Base-by-base conservation (phyloP, 768 basidiomycete genomes). In the Tephrocybe sp. region DNA sequence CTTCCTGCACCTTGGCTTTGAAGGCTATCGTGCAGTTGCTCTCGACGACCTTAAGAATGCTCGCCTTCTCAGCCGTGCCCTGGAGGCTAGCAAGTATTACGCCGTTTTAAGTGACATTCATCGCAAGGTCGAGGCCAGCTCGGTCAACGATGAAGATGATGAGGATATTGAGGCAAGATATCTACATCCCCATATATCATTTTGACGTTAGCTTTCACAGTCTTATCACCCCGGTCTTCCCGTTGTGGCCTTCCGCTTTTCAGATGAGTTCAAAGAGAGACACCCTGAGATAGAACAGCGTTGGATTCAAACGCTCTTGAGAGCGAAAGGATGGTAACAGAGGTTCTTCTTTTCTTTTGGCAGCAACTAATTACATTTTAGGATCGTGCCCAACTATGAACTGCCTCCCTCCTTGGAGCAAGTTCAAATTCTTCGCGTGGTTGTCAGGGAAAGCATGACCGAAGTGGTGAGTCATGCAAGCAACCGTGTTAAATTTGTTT, bases 161-260 rank as follows among this genome's bases (percentile, higher is more conserved):
- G 68, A 75, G 22, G 74, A 82, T 56, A 52, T 83, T 34, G 84
- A 86, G 69, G 88, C 86, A 34, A 19, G 65, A 17, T 19, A 2
- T n/a, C 17, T 9, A 2, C 16, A 1, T 47, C 19, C 39, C 34
- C 6, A 31, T 40, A 7, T 32, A 48, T 39, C n/a, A 57, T 54
- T 33, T 49, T 36, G 8, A 33, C 1, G 45, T 33, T 49, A 51
- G 56, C 39, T 5, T 51, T 35, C 17, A 0, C 48, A 77, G 76
- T 69, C 58, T 12, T 88, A 85, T 60, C 65, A 72, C 11, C 74
- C 80, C 1, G 82, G 82, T 0, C 67, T 88, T 8, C 86, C 85
- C 7, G 84, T 87, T 3, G 83, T 86, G 5, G 70, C 82, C 0
- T 88, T 87, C 76, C 73, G 76, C 46, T 77, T 87, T 66, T 76